Conservation (phyloP, 2,329 filamentous ascomycete genomes). For the Xylariaceae sp. region DNA sequence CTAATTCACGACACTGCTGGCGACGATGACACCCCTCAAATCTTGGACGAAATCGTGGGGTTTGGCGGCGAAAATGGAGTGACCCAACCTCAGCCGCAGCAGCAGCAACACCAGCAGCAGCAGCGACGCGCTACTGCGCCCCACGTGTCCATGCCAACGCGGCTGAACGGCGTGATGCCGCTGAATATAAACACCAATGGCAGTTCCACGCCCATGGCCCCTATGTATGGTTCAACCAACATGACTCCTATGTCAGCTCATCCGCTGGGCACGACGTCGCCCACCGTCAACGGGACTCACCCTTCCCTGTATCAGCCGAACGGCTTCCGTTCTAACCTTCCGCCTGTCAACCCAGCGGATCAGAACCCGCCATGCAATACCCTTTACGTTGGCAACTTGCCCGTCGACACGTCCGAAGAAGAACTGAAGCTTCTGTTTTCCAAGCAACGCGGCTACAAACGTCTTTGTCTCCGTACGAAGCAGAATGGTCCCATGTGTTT, state of each 20-base stretch:
- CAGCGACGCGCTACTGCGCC: slow-evolving; percentile 66
- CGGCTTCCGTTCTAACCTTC: slow-evolving; percentile 64
- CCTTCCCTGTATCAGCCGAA: slow-evolving; percentile 41
- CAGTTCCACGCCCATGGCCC: slow-evolving; percentile 46
- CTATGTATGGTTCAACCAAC: slow-evolving; percentile 33
- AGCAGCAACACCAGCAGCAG: no score
- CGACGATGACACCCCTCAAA: slow-evolving; percentile 65
- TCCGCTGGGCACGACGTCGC: slow-evolving; percentile 51
- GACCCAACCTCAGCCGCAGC: no score
- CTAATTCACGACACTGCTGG: slow-evolving; percentile 65
- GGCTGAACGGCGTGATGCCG: slow-evolving; percentile 60
- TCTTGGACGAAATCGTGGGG: slow-evolving; percentile 67
- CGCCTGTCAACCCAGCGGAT: slow-evolving; percentile 87
- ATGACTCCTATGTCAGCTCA: slow-evolving; percentile 37
- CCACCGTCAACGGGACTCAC: slow-evolving; percentile 40
- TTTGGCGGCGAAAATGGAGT: slow-evolving; percentile 72
- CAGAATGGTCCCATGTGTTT: slow-evolving; percentile 97
- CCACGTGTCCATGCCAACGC: slow-evolving; percentile 58
- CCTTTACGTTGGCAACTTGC: slow-evolving; percentile 94
- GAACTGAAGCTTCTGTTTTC: slow-evolving; percentile 92
- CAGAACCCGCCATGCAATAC: slow-evolving; percentile 98
- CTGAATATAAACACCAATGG: slow-evolving; percentile 60
- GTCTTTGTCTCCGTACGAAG: slow-evolving; percentile 91
- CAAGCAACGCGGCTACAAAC: slow-evolving; percentile 89
- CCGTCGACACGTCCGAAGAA: slow-evolving; percentile 87